phyloP scores from a whole-genome alignment of 2,329 filamentous ascomycete genomes.

The Penicillium decumbens region DNA sequence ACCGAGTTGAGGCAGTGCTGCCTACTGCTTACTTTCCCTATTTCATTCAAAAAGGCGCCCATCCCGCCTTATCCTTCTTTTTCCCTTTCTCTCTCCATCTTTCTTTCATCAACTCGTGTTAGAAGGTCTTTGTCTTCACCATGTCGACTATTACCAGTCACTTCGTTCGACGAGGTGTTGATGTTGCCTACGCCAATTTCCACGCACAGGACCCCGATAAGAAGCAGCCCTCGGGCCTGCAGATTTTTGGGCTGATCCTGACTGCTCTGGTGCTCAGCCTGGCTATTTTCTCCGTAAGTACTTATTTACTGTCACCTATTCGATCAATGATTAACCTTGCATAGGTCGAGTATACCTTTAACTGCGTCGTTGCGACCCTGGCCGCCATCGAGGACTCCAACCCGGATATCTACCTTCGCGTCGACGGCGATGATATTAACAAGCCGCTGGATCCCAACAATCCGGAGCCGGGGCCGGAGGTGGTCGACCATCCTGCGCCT shows the following conservation, averaged over 20 bases:
- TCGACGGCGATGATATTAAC: constrained; percentile 41
- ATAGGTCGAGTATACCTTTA: constrained; percentile 55
- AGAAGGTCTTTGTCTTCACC: constrained; percentile 2
- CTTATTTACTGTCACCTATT: neutral
- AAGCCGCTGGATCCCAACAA: constrained; percentile 39
- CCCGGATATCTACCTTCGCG: constrained; percentile 50
- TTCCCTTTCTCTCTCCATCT: neutral
- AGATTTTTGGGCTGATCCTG: constrained; percentile 28
- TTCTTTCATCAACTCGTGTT: neutral
- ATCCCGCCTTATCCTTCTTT: neutral
- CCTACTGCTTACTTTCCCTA: neutral
- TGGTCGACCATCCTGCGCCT: constrained; percentile 47
- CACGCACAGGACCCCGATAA: constrained; percentile 11
- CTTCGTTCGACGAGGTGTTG: constrained; percentile 37
- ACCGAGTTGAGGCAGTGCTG: constrained; percentile 2
- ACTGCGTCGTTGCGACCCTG: constrained; percentile 57
- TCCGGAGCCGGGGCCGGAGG: constrained; percentile 40
- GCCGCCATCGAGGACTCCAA: constrained; percentile 60
- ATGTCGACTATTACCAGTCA: constrained; percentile 30
- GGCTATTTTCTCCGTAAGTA: constrained; percentile 28
- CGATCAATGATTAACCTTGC: neutral
- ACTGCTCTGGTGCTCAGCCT: constrained; percentile 25
- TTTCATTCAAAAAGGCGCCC: neutral
- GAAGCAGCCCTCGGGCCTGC: constrained; percentile 20
- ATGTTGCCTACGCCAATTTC: constrained; percentile 27